Evolutionary conservation across 2,329 filamentous ascomycete species (phyloP), one percentile per base, ranked within the genome.

Genomic region (Alternaria ventricosa): DNA sequence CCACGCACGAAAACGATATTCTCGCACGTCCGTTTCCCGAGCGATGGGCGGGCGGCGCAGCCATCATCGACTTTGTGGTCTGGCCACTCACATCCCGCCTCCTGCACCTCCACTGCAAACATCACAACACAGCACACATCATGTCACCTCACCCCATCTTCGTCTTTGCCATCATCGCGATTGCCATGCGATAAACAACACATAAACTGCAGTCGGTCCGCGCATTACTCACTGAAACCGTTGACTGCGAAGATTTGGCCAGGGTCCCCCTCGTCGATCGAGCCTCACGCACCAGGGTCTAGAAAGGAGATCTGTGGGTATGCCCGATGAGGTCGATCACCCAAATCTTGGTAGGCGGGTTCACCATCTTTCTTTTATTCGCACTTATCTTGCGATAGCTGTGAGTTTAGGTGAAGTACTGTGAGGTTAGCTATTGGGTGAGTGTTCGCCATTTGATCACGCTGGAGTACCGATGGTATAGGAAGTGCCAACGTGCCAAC

Each of bases 151-250:
- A 28, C 27, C 23, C 0, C 23, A 50, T 28, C 0, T 9, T 28
- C 53, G 9, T 33, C 18, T 7, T 53, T 5, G 4, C 27, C 28
- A 13, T 30, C n/a, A 7, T 43, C 3, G 6, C 23, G 8, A 9
- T 25, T 45, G 5, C 13, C 30, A 33, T n/a, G 10, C 6, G 4
- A 15, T 15, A 5, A n/a, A 23, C 15, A 33, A 10, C 28, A 51
- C 10, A 28, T 36, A 23, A 13, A 6, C 5, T 1, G 13, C 28
- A 51, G 3, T 51, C 49, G 28, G 49, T 36, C 49, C 49, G 57
- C 25, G 41, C 44, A 41, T 47, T 53, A 22, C 46, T 25, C 22
- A 57, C 15, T 61, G 55, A 61, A 58, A 58, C 60, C 49, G 60
- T 50, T 53, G 55, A 50, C 30, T 30, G 28, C 33, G 15, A 27